Conservation (phyloP, 192 early-diverging fungal species). For the Coemansia aciculifera region DNA sequence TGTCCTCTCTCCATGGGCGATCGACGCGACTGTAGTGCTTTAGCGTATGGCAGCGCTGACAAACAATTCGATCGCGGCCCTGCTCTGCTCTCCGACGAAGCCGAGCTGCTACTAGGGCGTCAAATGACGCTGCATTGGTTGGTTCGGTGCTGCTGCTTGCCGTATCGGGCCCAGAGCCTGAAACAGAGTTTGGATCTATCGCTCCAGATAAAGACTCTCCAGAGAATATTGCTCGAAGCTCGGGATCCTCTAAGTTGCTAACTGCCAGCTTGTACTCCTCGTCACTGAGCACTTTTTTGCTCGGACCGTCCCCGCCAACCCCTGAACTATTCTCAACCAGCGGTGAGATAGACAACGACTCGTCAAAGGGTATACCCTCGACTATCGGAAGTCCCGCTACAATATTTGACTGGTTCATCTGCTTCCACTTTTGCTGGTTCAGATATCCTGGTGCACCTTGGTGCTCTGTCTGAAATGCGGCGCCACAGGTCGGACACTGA, state of each 20-base stretch:
- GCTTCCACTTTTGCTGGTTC: slow-evolving; percentile 38
- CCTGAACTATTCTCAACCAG: not conserved
- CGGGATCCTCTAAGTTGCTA: slow-evolving; percentile 47
- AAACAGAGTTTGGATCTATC: slow-evolving; percentile 21
- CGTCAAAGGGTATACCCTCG: not conserved
- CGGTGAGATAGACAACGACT: slow-evolving; percentile 7
- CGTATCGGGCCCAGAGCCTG: not conserved
- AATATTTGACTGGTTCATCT: slow-evolving; percentile 52
- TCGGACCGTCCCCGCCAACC: not conserved
- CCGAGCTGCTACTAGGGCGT: slow-evolving; percentile 20
- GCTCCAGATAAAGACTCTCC: slow-evolving; percentile 32
- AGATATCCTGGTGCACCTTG: slow-evolving; percentile 57
- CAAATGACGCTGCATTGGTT: slow-evolving; percentile 11
- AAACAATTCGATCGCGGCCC: slow-evolving; percentile 55
- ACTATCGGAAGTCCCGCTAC: slow-evolving; percentile 21
- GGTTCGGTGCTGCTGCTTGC: not conserved
- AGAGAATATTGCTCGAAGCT: slow-evolving; percentile 29
- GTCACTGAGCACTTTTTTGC: slow-evolving; percentile 40
- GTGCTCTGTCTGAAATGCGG: slow-evolving; percentile 60
- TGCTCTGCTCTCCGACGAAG: slow-evolving; percentile 43
- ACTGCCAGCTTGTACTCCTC: slow-evolving; percentile 41
- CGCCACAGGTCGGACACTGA: slow-evolving; percentile 69
- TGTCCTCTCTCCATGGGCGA: slow-evolving; percentile 54
- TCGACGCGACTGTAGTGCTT: slow-evolving; percentile 57
- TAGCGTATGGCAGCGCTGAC: slow-evolving; percentile 69